Percentiles rank a stretch among this genome's conserved stretches.
phyloP scores from a whole-genome alignment of 1,284 basidiomycete genomes.

The Apiotrichum gracile region DNA sequence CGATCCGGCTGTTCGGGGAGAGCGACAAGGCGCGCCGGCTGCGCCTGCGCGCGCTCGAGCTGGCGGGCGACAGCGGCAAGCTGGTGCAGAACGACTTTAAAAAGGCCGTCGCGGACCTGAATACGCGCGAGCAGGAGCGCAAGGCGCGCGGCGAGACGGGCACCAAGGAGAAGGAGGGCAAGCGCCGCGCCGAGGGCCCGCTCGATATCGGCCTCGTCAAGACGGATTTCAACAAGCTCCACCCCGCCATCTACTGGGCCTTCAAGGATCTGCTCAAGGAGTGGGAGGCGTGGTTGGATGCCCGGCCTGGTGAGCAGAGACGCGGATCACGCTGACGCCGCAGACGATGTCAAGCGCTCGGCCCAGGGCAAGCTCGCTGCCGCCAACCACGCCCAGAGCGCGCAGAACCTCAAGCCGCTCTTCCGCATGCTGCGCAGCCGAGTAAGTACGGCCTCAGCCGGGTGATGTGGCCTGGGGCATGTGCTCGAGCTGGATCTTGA shows the following conservation, averaged over 20 bases:
- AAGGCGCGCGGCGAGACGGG: slow-evolving; percentile 26
- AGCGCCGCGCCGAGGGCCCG: slow-evolving; percentile 1
- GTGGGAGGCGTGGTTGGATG: slow-evolving; percentile 91
- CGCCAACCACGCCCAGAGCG: slow-evolving; percentile 91
- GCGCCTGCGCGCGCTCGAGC: slow-evolving; percentile 82
- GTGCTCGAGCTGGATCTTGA: background rate
- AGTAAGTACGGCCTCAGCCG: slow-evolving; percentile 56
- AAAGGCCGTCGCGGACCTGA: slow-evolving; percentile 73
- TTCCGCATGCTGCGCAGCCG: slow-evolving; percentile 83
- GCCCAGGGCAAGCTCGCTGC: slow-evolving; percentile 89
- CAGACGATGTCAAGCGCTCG: slow-evolving; percentile 65
- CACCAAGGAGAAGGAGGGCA: background rate
- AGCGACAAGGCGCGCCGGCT: slow-evolving; percentile 86
- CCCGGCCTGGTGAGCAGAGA: slow-evolving; percentile 66
- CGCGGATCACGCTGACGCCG: background rate
- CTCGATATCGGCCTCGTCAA: slow-evolving; percentile 73
- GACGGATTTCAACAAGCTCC: slow-evolving; percentile 89
- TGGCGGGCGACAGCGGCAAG: slow-evolving; percentile 71
- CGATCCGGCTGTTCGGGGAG: slow-evolving; percentile 91
- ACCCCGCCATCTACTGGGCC: slow-evolving; percentile 95
- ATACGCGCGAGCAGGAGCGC: slow-evolving; percentile 60
- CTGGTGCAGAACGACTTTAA: slow-evolving; percentile 77
- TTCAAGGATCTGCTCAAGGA: slow-evolving; percentile 86
- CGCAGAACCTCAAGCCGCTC: slow-evolving; percentile 92
- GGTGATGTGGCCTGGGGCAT: background rate